phyloP scores from a whole-genome alignment of 2,329 filamentous ascomycete species.

The Colletotrichum cordylinicola region DNA sequence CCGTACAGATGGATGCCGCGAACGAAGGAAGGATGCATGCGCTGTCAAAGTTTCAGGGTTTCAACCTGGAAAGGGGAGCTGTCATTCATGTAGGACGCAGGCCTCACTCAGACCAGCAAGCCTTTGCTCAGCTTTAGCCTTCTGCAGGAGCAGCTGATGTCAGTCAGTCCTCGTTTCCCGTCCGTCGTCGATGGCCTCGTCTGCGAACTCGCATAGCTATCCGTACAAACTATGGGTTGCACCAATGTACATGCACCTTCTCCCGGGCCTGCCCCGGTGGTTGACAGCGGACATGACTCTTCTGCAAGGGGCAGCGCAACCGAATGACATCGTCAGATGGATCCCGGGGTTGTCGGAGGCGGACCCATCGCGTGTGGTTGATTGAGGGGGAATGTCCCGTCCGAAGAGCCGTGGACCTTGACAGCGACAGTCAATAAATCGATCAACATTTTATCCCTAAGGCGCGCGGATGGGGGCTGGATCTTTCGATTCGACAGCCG shows the following conservation, averaged over 20 bases:
- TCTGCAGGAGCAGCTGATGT: background rate
- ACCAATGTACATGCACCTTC: background rate
- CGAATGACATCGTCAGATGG: background rate
- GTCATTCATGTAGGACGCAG: background rate
- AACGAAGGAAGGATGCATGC: background rate
- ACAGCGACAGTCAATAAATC: background rate
- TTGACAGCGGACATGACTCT: slow-evolving; percentile 15
- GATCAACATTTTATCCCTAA: background rate
- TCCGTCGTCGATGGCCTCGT: background rate
- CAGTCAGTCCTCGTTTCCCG: background rate
- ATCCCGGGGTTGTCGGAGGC: background rate
- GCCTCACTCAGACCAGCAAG: background rate
- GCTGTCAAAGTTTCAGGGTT: background rate
- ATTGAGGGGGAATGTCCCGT: background rate
- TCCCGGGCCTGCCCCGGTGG: slow-evolving; percentile 4
- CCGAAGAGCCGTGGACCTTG: background rate
- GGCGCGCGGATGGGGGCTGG: background rate
- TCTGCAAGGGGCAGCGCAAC: background rate
- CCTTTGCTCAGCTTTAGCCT: background rate
- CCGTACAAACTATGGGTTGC: background rate
- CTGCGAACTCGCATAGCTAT: background rate
- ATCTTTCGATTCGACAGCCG: background rate
- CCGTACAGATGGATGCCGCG: background rate
- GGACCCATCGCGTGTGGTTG: background rate
- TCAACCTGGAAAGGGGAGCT: background rate